A percentile compares a stretch with the other conserved stretches of the same genome.
These are phyloP conservation scores for Clarkia xantiana DNA, from an alignment of 345 rosid genomes.

Conservation along the genomic window DNA sequence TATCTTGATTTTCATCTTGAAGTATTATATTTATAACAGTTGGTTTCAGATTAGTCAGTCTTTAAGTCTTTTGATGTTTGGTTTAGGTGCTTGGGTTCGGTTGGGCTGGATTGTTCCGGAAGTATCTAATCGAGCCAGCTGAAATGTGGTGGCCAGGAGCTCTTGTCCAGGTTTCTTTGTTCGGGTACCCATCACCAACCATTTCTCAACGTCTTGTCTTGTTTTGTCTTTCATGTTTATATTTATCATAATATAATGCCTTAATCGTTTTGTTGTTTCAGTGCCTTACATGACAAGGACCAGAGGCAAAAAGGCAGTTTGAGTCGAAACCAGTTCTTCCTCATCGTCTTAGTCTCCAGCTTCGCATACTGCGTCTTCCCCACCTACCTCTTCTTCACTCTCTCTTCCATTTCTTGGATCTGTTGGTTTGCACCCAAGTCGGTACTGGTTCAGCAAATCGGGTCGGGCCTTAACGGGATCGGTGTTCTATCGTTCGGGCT, in stretches of 20 bases:
- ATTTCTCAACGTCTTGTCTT: no score
- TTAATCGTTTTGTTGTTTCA: constrained; percentile 11
- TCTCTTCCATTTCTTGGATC: constrained; percentile 63
- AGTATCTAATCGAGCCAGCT: constrained; percentile 66
- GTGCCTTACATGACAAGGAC: constrained; percentile 64
- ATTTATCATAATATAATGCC: no score
- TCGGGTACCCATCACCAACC: constrained; percentile 26
- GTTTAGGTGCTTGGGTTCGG: constrained; percentile 63
- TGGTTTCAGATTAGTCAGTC: no score
- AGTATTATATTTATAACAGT: no score
- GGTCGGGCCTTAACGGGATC: constrained; percentile 59
- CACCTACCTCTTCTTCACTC: constrained; percentile 33
- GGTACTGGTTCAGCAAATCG: constrained; percentile 49
- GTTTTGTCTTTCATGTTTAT: no score
- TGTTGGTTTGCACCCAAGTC: constrained; percentile 69
- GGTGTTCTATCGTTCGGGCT: constrained; percentile 65
- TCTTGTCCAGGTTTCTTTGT: constrained; percentile 67
- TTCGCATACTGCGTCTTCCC: constrained; percentile 59
- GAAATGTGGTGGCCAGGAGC: constrained; percentile 89
- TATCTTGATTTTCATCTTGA: no score
- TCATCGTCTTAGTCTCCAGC: constrained; percentile 37
- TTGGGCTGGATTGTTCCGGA: constrained; percentile 71
- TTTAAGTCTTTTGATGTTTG: no score
- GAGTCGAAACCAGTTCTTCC: constrained; percentile 48
- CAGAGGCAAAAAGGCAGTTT: constrained; percentile 30